Conservation (phyloP, 768 basidiomycete species). For the Russula lepida region DNA sequence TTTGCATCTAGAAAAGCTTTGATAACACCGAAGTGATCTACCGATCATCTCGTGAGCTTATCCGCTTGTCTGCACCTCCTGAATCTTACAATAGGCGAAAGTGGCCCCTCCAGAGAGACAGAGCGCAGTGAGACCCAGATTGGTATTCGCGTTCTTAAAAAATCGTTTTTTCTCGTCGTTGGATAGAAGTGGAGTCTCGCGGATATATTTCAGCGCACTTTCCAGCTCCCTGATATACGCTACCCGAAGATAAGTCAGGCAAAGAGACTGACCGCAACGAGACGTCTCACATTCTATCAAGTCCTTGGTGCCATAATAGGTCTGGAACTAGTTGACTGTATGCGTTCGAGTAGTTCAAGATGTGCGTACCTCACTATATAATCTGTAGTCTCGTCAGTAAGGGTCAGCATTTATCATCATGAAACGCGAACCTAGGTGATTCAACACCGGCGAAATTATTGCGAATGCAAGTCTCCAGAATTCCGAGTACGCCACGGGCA, state of each 20-base stretch:
- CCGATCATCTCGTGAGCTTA: not conserved
- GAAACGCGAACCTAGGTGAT: constrained; percentile 49
- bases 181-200: constrained; percentile 62
- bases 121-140: constrained; percentile 83
- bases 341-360: not conserved
- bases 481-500: constrained; percentile 76
- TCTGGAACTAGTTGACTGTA: constrained; percentile 38
- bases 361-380: constrained; percentile 72
- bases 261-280: constrained; percentile 10
- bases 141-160: constrained; percentile 82
- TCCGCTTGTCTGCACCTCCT: not conserved
- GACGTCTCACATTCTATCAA: constrained; percentile 65
- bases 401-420: not conserved
- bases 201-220: constrained; percentile 63
- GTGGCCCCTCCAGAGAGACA: constrained; percentile 95
- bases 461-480: constrained; percentile 84
- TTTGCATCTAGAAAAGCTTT: constrained; percentile 85
- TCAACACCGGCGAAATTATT: constrained; percentile 93
- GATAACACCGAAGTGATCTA: constrained; percentile 86
- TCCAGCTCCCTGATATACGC: constrained; percentile 79
- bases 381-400: constrained; percentile 33
- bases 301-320: constrained; percentile 85
- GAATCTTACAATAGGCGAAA: constrained; percentile 80
- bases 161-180: constrained; percentile 87
- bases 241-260: constrained; percentile 25